Evolutionary conservation across 2,329 filamentous ascomycete genomes (phyloP).

Genomic region (Aspergillus novofumigatus): DNA sequence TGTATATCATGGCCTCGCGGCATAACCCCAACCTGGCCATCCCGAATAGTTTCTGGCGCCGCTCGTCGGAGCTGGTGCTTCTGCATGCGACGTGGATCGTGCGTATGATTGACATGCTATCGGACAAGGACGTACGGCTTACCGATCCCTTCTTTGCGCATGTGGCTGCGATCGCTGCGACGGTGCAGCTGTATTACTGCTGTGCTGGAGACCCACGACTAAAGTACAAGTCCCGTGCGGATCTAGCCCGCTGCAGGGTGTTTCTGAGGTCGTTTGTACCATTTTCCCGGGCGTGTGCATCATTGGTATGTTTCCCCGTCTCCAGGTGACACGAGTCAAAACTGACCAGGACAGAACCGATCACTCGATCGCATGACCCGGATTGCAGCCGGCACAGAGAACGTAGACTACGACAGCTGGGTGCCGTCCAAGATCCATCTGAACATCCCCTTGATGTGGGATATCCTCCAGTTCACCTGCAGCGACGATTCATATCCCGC

Average conservation of each 20-base stretch:
- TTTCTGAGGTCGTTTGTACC: constrained; percentile 49
- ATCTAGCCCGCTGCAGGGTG: constrained; percentile 49
- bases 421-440: constrained; percentile 52
- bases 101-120: constrained; percentile 52
- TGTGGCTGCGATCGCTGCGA: constrained; percentile 50
- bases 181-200: constrained; percentile 53
- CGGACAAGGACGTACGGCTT: constrained; percentile 47
- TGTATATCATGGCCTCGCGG: constrained; percentile 51
- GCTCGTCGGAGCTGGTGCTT: constrained; percentile 49
- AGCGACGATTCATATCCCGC: constrained; percentile 31
- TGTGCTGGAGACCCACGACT: constrained; percentile 47
- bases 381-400: constrained; percentile 48
- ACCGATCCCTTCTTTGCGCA: constrained; percentile 53
- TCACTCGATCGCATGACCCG: constrained; percentile 48
- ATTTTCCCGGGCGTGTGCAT: constrained; percentile 45
- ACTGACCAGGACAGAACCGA: too few species aligned
- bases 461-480: constrained; percentile 48
- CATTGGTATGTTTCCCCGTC: constrained; percentile 44
- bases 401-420: constrained; percentile 47
- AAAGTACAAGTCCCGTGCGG: constrained; percentile 50
- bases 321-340: too few species aligned
- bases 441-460: constrained; percentile 52
- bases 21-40: constrained; percentile 51
- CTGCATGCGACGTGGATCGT: constrained; percentile 54
- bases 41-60: constrained; percentile 52